A percentile compares a stretch with the other conserved stretches of the same genome.
phyloP scores from a whole-genome alignment of 148 eudicot species.

The Fagopyrum homotropicum region DNA sequence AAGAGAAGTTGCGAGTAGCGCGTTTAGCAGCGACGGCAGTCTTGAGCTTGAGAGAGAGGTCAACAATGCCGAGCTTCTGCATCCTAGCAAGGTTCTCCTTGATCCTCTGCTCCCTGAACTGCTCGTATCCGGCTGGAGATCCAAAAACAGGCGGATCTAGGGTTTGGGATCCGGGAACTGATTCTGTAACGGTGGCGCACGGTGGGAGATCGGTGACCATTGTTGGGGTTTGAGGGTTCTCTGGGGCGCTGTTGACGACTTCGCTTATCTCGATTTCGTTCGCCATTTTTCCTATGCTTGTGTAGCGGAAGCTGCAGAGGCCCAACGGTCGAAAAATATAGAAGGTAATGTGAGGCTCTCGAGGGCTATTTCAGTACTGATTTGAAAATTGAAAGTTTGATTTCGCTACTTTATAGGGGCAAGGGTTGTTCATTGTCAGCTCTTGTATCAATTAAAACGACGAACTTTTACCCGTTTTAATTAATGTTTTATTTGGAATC shows the following conservation, averaged over 20 bases:
- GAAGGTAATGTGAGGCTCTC: background rate
- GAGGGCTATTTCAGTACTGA: background rate
- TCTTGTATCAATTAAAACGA: background rate
- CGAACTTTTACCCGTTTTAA: background rate
- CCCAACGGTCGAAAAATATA: conserved; percentile 9
- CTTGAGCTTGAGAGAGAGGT: conserved; percentile 68
- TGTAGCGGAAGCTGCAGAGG: background rate
- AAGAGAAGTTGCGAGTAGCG: conserved; percentile 18
- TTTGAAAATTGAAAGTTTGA: background rate
- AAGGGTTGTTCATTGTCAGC: background rate
- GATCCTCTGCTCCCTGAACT: conserved; percentile 64
- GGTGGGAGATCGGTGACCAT: conserved; percentile 2
- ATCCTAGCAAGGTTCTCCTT: conserved; percentile 62
- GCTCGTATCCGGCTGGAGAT: conserved; percentile 43
- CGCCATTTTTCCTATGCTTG: conserved; percentile 20
- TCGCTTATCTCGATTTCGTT: conserved; percentile 3
- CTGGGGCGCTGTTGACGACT: conserved; percentile 7
- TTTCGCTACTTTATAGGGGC: background rate
- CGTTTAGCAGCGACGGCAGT: conserved; percentile 26
- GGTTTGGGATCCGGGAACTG: conserved; percentile 2
- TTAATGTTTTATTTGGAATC: background rate
- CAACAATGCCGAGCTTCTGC: conserved; percentile 69
- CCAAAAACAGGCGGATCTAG: background rate
- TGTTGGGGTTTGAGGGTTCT: conserved; percentile 15
- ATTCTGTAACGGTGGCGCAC: background rate